Evolutionary conservation across 257 asterid species (phyloP).

Genomic region (Craterostigma plantagineum): DNA sequence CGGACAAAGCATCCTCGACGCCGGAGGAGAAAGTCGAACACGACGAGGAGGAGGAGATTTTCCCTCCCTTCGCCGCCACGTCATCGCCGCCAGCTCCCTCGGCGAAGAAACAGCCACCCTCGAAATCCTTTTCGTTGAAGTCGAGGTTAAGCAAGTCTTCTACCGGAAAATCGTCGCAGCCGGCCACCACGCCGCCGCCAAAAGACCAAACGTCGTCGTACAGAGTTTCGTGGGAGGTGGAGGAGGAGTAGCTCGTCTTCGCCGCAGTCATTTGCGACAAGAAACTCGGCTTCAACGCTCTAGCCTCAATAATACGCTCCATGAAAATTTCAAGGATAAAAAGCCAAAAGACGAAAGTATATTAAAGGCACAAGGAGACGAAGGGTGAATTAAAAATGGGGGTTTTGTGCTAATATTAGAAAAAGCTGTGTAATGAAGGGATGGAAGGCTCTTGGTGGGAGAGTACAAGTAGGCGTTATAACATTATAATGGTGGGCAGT

Average conservation of each 20-base stretch:
- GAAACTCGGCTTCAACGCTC: slow-evolving; percentile 84
- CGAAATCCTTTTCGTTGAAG: slow-evolving; percentile 52
- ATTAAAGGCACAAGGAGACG: not conserved
- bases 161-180: slow-evolving; percentile 89
- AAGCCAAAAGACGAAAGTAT: too few species aligned
- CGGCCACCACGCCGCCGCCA: slow-evolving; percentile 32
- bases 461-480: too few species aligned
- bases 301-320: slow-evolving; percentile 86
- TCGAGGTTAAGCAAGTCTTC: slow-evolving; percentile 94
- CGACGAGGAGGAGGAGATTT: slow-evolving; percentile 19
- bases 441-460: too few species aligned
- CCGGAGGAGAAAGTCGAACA: slow-evolving; percentile 32
- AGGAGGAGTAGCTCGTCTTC: slow-evolving; percentile 7
- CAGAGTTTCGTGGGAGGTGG: slow-evolving; percentile 26
- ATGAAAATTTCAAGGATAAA: slow-evolving; percentile 15
- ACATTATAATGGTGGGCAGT: too few species aligned
- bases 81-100: slow-evolving; percentile 17
- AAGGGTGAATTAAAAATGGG: not conserved
- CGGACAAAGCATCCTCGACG: slow-evolving; percentile 39
- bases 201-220: slow-evolving; percentile 63
- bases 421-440: too few species aligned
- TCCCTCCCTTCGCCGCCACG: slow-evolving; percentile 19
- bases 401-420: too few species aligned
- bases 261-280: slow-evolving; percentile 40
- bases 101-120: slow-evolving; percentile 2